Evolutionary conservation across 2,329 filamentous ascomycete genomes (phyloP).

Genomic region (Trichophyton schoenleinii): DNA sequence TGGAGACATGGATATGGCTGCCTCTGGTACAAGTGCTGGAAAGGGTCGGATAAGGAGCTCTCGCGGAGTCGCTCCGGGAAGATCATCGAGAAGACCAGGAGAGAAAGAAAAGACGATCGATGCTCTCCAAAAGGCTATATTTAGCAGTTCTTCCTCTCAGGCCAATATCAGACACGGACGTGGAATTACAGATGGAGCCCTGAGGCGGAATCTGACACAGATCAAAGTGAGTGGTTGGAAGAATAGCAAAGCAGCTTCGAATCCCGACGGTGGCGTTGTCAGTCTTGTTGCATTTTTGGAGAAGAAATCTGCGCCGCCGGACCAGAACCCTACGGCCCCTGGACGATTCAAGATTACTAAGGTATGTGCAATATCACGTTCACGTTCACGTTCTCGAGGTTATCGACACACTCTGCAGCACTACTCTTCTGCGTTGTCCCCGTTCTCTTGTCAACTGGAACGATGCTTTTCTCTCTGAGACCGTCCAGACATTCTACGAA

Average conservation of each 20-base stretch:
- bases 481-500: constrained; percentile 21
- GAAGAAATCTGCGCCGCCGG: constrained; percentile 49
- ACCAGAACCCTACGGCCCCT: constrained; percentile 35
- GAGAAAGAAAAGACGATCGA: constrained; percentile 21
- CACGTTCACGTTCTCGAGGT: constrained; percentile 29
- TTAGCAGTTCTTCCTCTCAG: constrained; percentile 22
- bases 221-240: constrained; percentile 49
- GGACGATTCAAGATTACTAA: constrained; percentile 56
- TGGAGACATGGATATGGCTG: constrained; percentile 50
- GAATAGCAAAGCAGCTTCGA: constrained; percentile 54
- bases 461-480: constrained; percentile 24
- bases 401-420: constrained; percentile 28
- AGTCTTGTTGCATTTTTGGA: constrained; percentile 57
- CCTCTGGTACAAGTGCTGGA: constrained; percentile 23
- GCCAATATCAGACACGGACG: constrained; percentile 30
- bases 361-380: constrained; percentile 51
- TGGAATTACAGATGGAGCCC: constrained; percentile 18
- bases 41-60: constrained; percentile 23
- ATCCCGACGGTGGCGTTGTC: constrained; percentile 53
- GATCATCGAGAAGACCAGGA: constrained; percentile 14
- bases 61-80: constrained; percentile 22
- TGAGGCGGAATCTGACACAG: constrained; percentile 20
- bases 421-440: constrained; percentile 23
- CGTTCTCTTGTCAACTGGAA: constrained; percentile 32
- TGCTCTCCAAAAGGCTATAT: constrained; percentile 27